Evolutionary conservation across 208 protist species (phyloP).

Genomic region (Wallacemonas sp.): DNA sequence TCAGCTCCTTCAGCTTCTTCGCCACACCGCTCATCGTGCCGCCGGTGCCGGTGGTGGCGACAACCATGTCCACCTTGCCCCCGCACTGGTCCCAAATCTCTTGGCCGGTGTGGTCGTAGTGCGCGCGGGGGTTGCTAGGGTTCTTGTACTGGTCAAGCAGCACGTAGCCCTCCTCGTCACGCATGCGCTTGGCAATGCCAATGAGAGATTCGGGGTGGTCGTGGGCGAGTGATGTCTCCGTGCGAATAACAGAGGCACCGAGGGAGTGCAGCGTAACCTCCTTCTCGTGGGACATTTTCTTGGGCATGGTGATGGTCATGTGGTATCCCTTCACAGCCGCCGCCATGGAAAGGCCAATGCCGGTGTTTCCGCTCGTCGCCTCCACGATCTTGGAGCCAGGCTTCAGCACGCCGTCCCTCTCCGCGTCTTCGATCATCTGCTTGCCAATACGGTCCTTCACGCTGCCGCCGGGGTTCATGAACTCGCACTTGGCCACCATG

Average conservation of each 20-base stretch:
- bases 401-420: constrained; percentile 91
- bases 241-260: constrained; percentile 96
- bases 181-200: constrained; percentile 91
- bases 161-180: constrained; percentile 94
- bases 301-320: constrained; percentile 97
- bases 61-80: constrained; percentile 96
- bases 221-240: constrained; percentile 94
- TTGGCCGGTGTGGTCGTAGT: constrained; percentile 95
- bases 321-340: constrained; percentile 94
- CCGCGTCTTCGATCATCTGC: constrained; percentile 96
- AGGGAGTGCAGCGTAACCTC: constrained; percentile 89
- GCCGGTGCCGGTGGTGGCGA: constrained; percentile 95
- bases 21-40: constrained; percentile 97
- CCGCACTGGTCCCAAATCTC: constrained; percentile 95
- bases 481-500: constrained; percentile 92
- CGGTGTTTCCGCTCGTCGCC: constrained; percentile 97
- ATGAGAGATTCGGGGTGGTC: constrained; percentile 97
- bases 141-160: constrained; percentile 98
- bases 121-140: constrained; percentile 92
- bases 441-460: constrained; percentile 98
- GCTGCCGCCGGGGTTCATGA: constrained; percentile 93
- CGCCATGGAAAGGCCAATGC: constrained; percentile 96
- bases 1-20: constrained; percentile 60
- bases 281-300: constrained; percentile 99
- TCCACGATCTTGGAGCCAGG: constrained; percentile 96